Evolutionary conservation across 1,284 basidiomycete genomes (phyloP), one percentile per base, ranked within the genome.

Genomic region (Calocybe gambosa): DNA sequence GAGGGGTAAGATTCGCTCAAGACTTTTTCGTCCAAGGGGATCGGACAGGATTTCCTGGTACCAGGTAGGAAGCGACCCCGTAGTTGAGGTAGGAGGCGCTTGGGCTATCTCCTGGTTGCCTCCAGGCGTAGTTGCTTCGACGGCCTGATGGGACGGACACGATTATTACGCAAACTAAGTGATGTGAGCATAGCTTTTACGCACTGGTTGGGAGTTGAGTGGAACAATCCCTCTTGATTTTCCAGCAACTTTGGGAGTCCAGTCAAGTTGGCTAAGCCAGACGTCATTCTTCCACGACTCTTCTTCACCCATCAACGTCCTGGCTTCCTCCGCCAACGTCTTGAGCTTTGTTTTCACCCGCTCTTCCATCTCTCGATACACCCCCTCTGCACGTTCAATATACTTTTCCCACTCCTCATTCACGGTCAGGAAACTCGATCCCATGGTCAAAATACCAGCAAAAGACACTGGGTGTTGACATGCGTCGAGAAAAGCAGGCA

Each of bases 401-500:
- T 98, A 99, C 20, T 71, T 67, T 51, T 90, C 79, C 96, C 96
- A 99, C 45, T 79, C 74, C 55, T 92, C 73, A 60, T 98, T 89
- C 34, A 99, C 91, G 0, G 93, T 88, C 31, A 99, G 70, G 55
- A 98, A 90, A 37, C 89, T 85, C 39, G 85, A 93, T 1, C 93
- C 91, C 90, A 99, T 97, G 0, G 82, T 83, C 40, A 96, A 69
- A 15, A 96, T 79, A 7, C 96, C 95, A 0, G 93, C 88, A 58
- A 96, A 94, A 1, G 91, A 90, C 1, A 91, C 93, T 0, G 95
- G 95, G 64, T 89, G 92, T 0, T 94, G 93, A 62, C 95, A 99
- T 1, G 82, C 81, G 16, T 73, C 60, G 33, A 92, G 73, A 62
- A 96, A 99, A 0, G 82, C 75, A 0, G 94, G 92, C n/a, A 97